Base-by-base conservation (phyloP, 1,284 basidiomycete genomes). In the Ceratobasidium sp. region DNA sequence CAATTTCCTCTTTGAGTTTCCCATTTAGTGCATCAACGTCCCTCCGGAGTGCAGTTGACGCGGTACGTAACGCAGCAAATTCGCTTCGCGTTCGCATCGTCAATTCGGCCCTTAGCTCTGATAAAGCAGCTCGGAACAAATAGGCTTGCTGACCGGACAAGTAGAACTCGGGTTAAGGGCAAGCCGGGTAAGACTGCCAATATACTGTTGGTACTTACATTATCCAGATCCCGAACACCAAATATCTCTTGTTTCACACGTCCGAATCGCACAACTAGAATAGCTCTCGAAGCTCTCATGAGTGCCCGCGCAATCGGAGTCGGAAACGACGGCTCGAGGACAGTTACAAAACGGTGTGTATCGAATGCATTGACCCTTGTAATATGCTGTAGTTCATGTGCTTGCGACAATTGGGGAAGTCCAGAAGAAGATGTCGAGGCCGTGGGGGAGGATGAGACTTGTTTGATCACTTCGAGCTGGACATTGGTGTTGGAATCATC, bases 1-100 rank as follows among this genome's bases (percentile, higher is more conserved):
- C 91, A 57, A 99, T 87, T 82, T 98, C 96, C 84, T 98, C 96
- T 85, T 97, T 97, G 91, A 99, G 94, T 85, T 94, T 96, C 73
- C 94, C 92, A 81, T 94, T 91, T 44, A 99, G 85, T 3, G 89
- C 87, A 83, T 99, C 97, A 13, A 97, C 92, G 76, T 99, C 98
- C 79, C 96, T 88, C 80, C 96, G 90, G 20, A 98, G 88, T 0
- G 93, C 90, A 15, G 91, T 87, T 1, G 93, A 59, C 70, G 94
- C 88, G 1, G 94, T 89, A 28, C 92, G 90, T 80, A 99, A 89
- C 4, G 93, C 89, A 20, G 96, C 91, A 20, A 91, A 93, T 82
- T 98, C 97, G 82, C 96, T 97, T 77, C 94, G 90, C 2, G 94
- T 93, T 77, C 91, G 91, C 80, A 96, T 91, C 10, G 93, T 92